Evolutionary conservation across 2,329 filamentous ascomycete species (phyloP).

Genomic region (Monilinia laxa): DNA sequence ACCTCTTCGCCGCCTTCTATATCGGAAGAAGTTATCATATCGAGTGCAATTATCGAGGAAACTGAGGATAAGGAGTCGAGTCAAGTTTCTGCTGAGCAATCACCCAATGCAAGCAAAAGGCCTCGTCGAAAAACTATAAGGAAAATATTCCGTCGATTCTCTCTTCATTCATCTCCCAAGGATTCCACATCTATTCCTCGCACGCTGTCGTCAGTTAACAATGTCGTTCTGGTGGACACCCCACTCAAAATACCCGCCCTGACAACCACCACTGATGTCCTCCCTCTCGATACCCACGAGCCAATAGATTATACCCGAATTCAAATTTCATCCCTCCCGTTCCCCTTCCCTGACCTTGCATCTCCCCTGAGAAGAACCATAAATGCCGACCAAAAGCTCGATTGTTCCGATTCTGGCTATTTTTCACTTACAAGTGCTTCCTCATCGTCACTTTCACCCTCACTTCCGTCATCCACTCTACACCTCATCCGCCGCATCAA

Average conservation of each 20-base stretch:
- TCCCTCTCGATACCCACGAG: constrained; percentile 5
- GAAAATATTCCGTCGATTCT: constrained; percentile 18
- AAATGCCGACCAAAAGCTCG: constrained; percentile 11
- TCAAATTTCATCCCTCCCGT: constrained; percentile 2
- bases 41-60: not conserved
- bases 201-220: not conserved
- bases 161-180: constrained; percentile 4
- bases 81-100: not conserved
- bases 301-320: constrained; percentile 22
- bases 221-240: constrained; percentile 12
- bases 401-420: constrained; percentile 20
- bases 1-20: constrained; percentile 12
- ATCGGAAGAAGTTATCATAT: constrained; percentile 10
- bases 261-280: constrained; percentile 15
- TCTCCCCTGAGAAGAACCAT: constrained; percentile 2
- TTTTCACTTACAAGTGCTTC: constrained; percentile 1
- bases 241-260: not conserved
- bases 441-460: constrained; percentile 8
- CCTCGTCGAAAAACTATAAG: constrained; percentile 16
- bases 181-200: not conserved
- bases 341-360: constrained; percentile 14
- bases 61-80: not conserved
- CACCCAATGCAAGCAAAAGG: not conserved
- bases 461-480: constrained; percentile 1
- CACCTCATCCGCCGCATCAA: constrained; percentile 18